Percentiles rank a stretch among this genome's conserved stretches.
Conservation (phyloP, 176 grass and related monocot genomes). For the Lolium perenne region DNA sequence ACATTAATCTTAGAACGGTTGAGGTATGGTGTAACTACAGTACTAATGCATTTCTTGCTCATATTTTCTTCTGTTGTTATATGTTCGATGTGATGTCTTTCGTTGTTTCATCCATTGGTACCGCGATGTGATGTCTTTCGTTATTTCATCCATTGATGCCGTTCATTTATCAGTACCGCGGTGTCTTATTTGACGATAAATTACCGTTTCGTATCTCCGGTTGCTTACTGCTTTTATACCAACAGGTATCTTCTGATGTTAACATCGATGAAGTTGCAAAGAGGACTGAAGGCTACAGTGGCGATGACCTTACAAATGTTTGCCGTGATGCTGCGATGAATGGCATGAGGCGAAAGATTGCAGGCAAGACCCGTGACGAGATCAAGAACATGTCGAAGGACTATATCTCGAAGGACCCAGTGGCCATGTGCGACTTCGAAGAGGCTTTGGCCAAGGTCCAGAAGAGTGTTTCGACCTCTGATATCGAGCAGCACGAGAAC, state of each 20-base stretch:
- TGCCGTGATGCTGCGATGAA: conserved; percentile 97
- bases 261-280: conserved; percentile 78
- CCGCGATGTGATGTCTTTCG: too few relatives aligned
- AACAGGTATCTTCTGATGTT: conserved; percentile 74
- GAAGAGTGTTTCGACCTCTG: conserved; percentile 81
- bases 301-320: conserved; percentile 93
- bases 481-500: conserved; percentile 89
- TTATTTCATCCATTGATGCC: too few relatives aligned
- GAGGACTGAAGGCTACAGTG: conserved; percentile 88
- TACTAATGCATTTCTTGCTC: not conserved
- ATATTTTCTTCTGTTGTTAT: conserved; percentile 9
- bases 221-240: conserved; percentile 24
- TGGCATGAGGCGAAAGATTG: conserved; percentile 92
- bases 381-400: conserved; percentile 94
- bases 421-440: conserved; percentile 91
- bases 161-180: not conserved
- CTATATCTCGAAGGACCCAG: conserved; percentile 88
- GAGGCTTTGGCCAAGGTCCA: conserved; percentile 85
- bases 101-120: too few relatives aligned
- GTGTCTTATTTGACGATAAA: not conserved
- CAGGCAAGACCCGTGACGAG: conserved; percentile 90
- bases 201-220: not conserved
- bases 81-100: not conserved
- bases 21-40: conserved; percentile 55
- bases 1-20: conserved; percentile 94